Conservation (phyloP, 805 yeast genomes). For the Monosporozyma servazzii region DNA sequence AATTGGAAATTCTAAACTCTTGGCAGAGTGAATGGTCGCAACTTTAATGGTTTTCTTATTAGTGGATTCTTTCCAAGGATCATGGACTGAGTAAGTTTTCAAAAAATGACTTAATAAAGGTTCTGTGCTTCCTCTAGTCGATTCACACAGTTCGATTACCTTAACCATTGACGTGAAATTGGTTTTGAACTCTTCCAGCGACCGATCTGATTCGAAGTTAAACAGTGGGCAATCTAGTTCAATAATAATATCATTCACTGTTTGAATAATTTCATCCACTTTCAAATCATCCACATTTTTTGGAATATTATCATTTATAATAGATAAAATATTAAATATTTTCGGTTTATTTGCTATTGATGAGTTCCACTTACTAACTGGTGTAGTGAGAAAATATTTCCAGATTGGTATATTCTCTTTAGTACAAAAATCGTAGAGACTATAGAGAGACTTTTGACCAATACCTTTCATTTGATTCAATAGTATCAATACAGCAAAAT, state of each 20-base stretch:
- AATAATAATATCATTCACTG: conserved; percentile 22
- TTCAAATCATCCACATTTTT: not conserved
- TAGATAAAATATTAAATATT: conserved; percentile 21
- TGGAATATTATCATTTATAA: conserved; percentile 7
- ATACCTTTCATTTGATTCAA: conserved; percentile 21
- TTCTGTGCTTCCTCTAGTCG: conserved; percentile 17
- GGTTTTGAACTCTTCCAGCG: conserved; percentile 8
- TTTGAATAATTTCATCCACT: not conserved
- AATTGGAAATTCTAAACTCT: conserved; percentile 65
- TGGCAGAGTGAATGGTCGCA: conserved; percentile 66
- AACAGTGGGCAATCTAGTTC: conserved; percentile 27
- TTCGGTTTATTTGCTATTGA: conserved; percentile 16
- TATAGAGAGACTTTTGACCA: conserved; percentile 17
- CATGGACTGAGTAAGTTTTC: not conserved
- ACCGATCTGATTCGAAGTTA: not conserved
- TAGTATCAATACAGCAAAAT: conserved; percentile 22
- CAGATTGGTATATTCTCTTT: conserved; percentile 16
- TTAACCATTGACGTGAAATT: conserved; percentile 32
- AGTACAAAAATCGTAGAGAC: conserved; percentile 12
- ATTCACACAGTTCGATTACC: conserved; percentile 26
- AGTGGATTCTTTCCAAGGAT: not conserved
- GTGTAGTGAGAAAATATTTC: conserved; percentile 14
- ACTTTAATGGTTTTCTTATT: conserved; percentile 35
- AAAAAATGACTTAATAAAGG: conserved; percentile 28
- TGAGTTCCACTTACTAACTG: conserved; percentile 11